These are phyloP conservation scores for Hypomontagnella submonticulosa DNA, from an alignment of 495 filamentous ascomycete species.

Conservation along the genomic window DNA sequence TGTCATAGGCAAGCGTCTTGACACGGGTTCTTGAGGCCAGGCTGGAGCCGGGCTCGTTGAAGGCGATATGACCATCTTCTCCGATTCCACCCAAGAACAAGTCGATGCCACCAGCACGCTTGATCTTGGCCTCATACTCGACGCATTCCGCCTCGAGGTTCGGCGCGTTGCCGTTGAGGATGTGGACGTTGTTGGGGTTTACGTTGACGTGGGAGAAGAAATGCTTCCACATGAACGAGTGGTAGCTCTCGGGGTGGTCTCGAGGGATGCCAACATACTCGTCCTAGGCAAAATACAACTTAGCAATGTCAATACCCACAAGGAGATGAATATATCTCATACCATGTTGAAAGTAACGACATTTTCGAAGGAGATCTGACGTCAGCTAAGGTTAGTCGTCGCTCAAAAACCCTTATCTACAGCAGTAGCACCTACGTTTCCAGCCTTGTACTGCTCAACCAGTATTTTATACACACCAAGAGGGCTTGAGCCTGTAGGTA, in stretches of 20 bases:
- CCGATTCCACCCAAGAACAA: constrained; percentile 88
- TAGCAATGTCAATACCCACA: constrained; percentile 1
- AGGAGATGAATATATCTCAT: constrained; percentile 40
- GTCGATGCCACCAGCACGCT: constrained; percentile 79
- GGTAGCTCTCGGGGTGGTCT: constrained; percentile 85
- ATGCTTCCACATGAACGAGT: constrained; percentile 91
- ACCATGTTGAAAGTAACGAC: constrained; percentile 95
- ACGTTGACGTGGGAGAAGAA: constrained; percentile 92
- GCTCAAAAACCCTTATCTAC: constrained; percentile 4
- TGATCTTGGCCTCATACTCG: constrained; percentile 82
- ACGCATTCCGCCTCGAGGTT: constrained; percentile 82
- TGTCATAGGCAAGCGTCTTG: constrained; percentile 89
- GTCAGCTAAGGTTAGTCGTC: constrained; percentile 5
- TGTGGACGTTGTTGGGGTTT: constrained; percentile 80
- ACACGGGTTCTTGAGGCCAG: constrained; percentile 81
- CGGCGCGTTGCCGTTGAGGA: constrained; percentile 83
- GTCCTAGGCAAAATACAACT: constrained; percentile 64
- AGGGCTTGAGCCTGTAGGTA: constrained; percentile 85
- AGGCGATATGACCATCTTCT: constrained; percentile 87
- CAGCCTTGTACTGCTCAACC: constrained; percentile 78
- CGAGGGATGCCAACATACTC: constrained; percentile 86
- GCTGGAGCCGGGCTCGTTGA: constrained; percentile 89
- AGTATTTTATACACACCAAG: constrained; percentile 81
- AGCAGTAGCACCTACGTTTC: constrained; percentile 57
- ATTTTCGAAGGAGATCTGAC: constrained; percentile 80